A percentile compares a stretch with the other conserved stretches of the same genome.
phyloP scores from a whole-genome alignment of 2,329 filamentous ascomycete species.

The Endoconidiophora polonica region DNA sequence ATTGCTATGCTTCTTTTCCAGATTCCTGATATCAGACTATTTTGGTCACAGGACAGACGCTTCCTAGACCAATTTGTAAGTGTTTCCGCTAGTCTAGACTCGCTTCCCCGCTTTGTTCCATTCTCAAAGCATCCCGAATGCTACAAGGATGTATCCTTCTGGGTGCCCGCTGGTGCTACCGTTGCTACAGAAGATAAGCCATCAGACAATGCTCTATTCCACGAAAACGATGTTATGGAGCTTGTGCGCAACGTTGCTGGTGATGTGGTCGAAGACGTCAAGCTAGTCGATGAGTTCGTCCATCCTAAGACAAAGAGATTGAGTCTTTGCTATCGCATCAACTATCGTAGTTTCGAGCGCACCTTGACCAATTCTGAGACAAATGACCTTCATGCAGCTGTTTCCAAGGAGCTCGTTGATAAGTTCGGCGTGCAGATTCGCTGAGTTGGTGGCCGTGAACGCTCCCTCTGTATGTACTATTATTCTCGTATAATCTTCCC shows the following conservation, averaged over 20 bases:
- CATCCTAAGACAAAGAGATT: constrained; percentile 71
- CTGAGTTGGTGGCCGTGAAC: constrained; percentile 6
- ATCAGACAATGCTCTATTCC: constrained; percentile 42
- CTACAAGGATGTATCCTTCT: constrained; percentile 88
- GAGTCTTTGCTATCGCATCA: constrained; percentile 84
- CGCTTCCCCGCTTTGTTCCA: constrained; percentile 51
- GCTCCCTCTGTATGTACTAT: too few relatives aligned
- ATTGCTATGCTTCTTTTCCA: constrained; percentile 96
- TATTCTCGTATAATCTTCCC: too few relatives aligned
- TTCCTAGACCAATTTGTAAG: constrained; percentile 76
- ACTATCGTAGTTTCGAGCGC: constrained; percentile 81
- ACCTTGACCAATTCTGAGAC: constrained; percentile 74
- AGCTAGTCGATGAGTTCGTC: constrained; percentile 67
- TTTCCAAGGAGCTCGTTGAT: constrained; percentile 47
- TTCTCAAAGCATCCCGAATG: constrained; percentile 87
- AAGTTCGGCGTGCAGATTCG: constrained; percentile 67
- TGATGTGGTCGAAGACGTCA: constrained; percentile 75
- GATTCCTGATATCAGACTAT: constrained; percentile 89
- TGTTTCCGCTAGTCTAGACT: constrained; percentile 33
- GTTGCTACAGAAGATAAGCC: constrained; percentile 19
- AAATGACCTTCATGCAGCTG: constrained; percentile 56
- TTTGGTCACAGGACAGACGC: constrained; percentile 75
- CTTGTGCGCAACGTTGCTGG: constrained; percentile 70
- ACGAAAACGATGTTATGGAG: constrained; percentile 97
- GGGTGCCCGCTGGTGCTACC: constrained; percentile 37